These are phyloP conservation scores for Isoetes taiwanensis DNA, from an alignment of 75 land plant genomes.

Conservation along the genomic window DNA sequence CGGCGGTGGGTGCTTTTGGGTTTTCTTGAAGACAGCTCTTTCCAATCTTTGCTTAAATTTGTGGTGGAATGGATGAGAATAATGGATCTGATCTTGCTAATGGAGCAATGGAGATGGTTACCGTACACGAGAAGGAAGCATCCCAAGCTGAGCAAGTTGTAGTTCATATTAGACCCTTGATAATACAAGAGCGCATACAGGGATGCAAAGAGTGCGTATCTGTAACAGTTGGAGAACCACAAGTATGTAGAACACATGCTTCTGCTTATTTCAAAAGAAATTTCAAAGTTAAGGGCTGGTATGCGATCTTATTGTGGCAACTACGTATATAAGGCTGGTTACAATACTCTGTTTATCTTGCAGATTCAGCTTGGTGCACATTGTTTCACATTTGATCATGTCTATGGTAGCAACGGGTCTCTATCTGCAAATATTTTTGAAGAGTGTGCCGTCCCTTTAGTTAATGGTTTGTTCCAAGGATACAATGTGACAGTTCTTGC, in stretches of 20 bases:
- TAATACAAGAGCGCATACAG: conserved; percentile 56
- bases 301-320: no score
- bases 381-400: conserved; percentile 6
- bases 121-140: conserved; percentile 22
- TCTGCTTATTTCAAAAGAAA: no score
- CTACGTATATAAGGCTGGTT: no score
- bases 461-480: neutral
- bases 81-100: no score
- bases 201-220: conserved; percentile 88
- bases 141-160: conserved; percentile 45
- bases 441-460: neutral
- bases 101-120: no score
- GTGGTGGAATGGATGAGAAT: no score
- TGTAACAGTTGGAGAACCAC: conserved; percentile 68
- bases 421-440: neutral
- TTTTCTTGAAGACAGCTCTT: no score
- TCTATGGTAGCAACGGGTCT: neutral
- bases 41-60: no score
- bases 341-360: no score
- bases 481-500: conserved; percentile 1
- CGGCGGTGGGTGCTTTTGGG: no score
- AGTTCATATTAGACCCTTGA: conserved; percentile 72
- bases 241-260: conserved; percentile 37
- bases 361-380: neutral
- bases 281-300: no score